phyloP scores from a whole-genome alignment of 768 basidiomycete genomes.

The Naganishia kalamii region DNA sequence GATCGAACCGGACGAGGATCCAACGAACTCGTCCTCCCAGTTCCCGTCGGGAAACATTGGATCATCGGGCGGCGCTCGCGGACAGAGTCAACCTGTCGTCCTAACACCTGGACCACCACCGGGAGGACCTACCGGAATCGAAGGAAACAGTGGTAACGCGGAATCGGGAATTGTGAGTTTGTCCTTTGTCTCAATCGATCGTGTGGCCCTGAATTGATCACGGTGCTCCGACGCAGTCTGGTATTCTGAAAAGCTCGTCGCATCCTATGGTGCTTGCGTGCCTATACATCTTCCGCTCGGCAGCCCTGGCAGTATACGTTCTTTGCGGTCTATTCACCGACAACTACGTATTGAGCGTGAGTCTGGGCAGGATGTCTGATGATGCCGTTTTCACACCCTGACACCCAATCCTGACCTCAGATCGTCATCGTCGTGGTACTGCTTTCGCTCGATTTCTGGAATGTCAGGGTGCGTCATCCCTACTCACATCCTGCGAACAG shows the following conservation, averaged over 20 bases:
- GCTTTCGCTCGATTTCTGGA: constrained; percentile 98
- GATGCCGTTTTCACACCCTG: background rate
- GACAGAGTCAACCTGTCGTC: constrained; percentile 7
- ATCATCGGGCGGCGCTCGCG: constrained; percentile 29
- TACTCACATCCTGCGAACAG: background rate
- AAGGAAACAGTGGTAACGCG: constrained; percentile 57
- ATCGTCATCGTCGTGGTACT: constrained; percentile 89
- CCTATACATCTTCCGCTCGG: constrained; percentile 77
- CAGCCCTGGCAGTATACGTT: constrained; percentile 85
- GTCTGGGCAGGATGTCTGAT: constrained; percentile 37
- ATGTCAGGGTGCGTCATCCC: constrained; percentile 64
- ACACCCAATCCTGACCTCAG: constrained; percentile 41
- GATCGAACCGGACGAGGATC: constrained; percentile 76
- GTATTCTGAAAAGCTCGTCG: constrained; percentile 38
- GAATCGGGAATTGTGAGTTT: constrained; percentile 61
- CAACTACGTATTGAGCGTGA: constrained; percentile 86
- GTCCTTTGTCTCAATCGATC: background rate
- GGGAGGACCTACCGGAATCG: constrained; percentile 43
- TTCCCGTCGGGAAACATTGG: constrained; percentile 43
- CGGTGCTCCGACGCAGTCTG: constrained; percentile 28
- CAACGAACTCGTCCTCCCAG: constrained; percentile 1
- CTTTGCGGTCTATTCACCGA: constrained; percentile 78
- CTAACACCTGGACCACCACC: constrained; percentile 15
- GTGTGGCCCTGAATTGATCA: constrained; percentile 28
- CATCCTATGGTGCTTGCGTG: constrained; percentile 70